Percentiles rank a stretch among this genome's conserved stretches.
These are phyloP conservation scores for Tetrahymena thermophila DNA, from an alignment of 73 alveolate species.

Conservation along the genomic window DNA sequence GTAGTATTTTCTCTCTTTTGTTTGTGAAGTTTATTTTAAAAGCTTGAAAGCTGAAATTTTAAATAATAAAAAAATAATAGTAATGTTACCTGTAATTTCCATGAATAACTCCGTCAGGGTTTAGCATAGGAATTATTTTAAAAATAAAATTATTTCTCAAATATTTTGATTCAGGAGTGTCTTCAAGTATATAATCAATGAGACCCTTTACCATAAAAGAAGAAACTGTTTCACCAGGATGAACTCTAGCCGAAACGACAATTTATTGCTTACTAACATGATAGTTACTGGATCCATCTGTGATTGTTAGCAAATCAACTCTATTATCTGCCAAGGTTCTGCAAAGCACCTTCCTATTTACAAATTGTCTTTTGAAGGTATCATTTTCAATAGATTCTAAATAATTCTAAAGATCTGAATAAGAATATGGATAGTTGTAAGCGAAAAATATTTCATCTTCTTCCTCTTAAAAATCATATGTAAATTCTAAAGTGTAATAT, in stretches of 20 bases:
- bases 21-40: no score
- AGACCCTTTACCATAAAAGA: conserved; percentile 90
- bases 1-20: neutral
- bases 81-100: conserved; percentile 79
- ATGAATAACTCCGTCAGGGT: conserved; percentile 89
- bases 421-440: conserved; percentile 8
- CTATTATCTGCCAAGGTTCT: conserved; percentile 12
- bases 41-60: no score
- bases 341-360: neutral
- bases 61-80: conserved; percentile 3
- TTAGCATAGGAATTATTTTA: conserved; percentile 88
- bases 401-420: conserved; percentile 1
- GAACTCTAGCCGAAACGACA: conserved; percentile 84
- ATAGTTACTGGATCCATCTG: conserved; percentile 8
- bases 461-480: neutral
- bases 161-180: conserved; percentile 65
- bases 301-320: conserved; percentile 8
- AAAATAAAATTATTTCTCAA: conserved; percentile 80
- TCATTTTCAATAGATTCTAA: conserved; percentile 10
- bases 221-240: conserved; percentile 92
- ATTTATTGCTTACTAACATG: conserved; percentile 48
- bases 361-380: neutral
- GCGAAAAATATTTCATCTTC: conserved; percentile 7
- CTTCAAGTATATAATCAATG: conserved; percentile 59
- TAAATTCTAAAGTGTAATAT: neutral